Evolutionary conservation across 139 green algal species (phyloP).

Genomic region (Chlamydomonas incerta): DNA sequence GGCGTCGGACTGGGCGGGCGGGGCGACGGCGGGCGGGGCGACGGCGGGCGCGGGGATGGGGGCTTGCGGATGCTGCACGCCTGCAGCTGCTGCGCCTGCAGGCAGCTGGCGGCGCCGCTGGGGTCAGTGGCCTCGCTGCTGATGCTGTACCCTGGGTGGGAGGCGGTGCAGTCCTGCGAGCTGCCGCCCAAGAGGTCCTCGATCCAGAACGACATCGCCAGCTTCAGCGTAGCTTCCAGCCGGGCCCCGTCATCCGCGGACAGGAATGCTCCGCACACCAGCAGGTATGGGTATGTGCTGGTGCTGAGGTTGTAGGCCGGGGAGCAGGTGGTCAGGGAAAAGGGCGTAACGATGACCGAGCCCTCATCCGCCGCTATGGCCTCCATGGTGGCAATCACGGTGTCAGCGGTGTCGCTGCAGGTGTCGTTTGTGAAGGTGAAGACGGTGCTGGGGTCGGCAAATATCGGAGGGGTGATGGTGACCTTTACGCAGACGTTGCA

Average conservation of each 20-base stretch:
- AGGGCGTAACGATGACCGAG: neutral
- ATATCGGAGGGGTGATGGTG: neutral
- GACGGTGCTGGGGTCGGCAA: neutral
- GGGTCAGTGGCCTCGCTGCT: too few relatives aligned
- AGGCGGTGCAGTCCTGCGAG: too few relatives aligned
- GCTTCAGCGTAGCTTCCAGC: too few relatives aligned
- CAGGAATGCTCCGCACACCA: neutral
- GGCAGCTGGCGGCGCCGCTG: too few relatives aligned
- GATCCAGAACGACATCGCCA: too few relatives aligned
- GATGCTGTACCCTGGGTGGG: too few relatives aligned
- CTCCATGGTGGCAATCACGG: neutral
- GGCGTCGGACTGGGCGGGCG: too few relatives aligned
- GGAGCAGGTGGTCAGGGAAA: neutral
- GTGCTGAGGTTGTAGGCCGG: neutral
- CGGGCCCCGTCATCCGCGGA: neutral
- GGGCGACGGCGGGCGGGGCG: too few relatives aligned
- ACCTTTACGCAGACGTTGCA: neutral
- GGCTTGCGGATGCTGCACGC: too few relatives aligned
- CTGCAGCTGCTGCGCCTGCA: too few relatives aligned
- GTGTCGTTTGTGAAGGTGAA: neutral
- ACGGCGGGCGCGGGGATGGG: too few relatives aligned
- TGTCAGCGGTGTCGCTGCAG: neutral
- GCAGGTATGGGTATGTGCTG: neutral
- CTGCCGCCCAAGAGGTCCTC: too few relatives aligned
- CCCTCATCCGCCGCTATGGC: neutral